Percentiles rank a stretch among this genome's conserved stretches.
Conservation (phyloP, 1,284 basidiomycete species). For the Inonotus obliquus region DNA sequence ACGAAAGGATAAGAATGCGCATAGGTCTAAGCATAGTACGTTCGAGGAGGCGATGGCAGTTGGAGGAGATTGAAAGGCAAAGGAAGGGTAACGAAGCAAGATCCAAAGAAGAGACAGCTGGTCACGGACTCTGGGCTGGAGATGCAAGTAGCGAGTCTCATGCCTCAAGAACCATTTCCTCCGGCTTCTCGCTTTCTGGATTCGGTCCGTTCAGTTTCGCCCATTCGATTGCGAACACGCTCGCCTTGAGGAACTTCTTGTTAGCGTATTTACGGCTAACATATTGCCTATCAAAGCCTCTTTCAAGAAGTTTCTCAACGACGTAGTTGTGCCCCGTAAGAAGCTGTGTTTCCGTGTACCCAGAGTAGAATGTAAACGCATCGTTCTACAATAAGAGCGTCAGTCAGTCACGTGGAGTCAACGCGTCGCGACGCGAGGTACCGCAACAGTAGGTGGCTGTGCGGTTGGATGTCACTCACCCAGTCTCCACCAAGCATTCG, state of each 20-base stretch:
- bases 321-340: conserved; percentile 79
- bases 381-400: conserved; percentile 58
- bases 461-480: conserved; percentile 53
- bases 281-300: conserved; percentile 80
- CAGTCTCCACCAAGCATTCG: conserved; percentile 90
- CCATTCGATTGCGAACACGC: conserved; percentile 68
- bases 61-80: background rate
- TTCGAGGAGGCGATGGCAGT: background rate
- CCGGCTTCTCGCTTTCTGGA: background rate
- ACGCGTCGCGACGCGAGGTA: conserved; percentile 12
- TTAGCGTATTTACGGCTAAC: conserved; percentile 96
- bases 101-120: background rate
- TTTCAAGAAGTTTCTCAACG: conserved; percentile 80
- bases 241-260: conserved; percentile 95
- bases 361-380: conserved; percentile 91
- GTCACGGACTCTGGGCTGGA: background rate
- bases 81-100: background rate
- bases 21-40: conserved; percentile 2
- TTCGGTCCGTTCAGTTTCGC: conserved; percentile 32
- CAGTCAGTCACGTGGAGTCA: conserved; percentile 47
- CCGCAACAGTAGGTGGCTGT: conserved; percentile 11
- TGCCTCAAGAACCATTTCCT: conserved; percentile 15
- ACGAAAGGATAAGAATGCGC: background rate
- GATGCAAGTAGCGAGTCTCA: background rate
- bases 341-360: conserved; percentile 88